phyloP scores from a whole-genome alignment of 2,329 filamentous ascomycete genomes.

The Hawksworthiomyces lignivorus region DNA sequence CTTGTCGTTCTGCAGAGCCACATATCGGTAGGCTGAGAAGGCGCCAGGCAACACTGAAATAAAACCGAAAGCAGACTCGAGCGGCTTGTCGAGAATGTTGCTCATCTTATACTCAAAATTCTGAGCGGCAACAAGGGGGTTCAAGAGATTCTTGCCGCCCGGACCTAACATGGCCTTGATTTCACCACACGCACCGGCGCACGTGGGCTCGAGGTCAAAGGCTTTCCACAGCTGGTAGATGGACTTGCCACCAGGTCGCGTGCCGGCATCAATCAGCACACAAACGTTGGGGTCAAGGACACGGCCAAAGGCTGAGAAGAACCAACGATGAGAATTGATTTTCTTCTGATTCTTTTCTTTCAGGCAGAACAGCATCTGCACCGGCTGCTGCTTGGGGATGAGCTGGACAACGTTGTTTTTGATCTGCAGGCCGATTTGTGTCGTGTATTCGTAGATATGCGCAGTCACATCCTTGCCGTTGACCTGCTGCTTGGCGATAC shows the following conservation, averaged over 20 bases:
- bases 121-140: constrained; percentile 90
- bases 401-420: constrained; percentile 84
- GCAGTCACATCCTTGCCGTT: constrained; percentile 94
- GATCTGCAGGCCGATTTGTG: constrained; percentile 76
- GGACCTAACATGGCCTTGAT: constrained; percentile 96
- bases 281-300: constrained; percentile 95
- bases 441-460: constrained; percentile 94
- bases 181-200: constrained; percentile 87
- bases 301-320: constrained; percentile 92
- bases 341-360: constrained; percentile 99
- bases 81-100: constrained; percentile 94
- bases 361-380: constrained; percentile 94
- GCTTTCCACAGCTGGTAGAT: constrained; percentile 99
- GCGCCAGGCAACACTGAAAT: constrained; percentile 96
- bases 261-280: constrained; percentile 91
- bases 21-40: constrained; percentile 89
- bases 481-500: constrained; percentile 97
- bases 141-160: constrained; percentile 73
- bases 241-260: constrained; percentile 84
- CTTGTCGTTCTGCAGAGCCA: constrained; percentile 92
- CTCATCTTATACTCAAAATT: constrained; percentile 99
- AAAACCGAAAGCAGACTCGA: constrained; percentile 96
- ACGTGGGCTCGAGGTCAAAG: constrained; percentile 96
- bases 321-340: constrained; percentile 99
- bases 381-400: constrained; percentile 77